Base-by-base conservation (phyloP, 225 moss, liverwort and hornwort species). In the Ulota crispa region DNA sequence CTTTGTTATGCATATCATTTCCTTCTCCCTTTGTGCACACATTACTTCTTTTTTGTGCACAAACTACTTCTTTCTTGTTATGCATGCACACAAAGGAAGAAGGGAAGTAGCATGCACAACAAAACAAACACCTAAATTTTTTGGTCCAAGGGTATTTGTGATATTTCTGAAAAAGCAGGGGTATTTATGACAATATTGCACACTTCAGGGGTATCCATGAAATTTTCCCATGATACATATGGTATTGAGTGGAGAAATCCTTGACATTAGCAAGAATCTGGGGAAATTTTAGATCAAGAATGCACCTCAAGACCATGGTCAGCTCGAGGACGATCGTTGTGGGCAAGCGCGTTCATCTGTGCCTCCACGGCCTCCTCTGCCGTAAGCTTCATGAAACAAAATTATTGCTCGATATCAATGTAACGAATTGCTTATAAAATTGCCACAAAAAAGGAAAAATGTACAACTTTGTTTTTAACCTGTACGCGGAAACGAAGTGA, bases 291-390 rank as follows among this genome's bases (percentile, higher is more conserved):
- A 41, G 41, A 62, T 23, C 59, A 27, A 75, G 80, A 50, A 73
- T 80, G 82, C 57, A 94, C 94, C 94, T 93, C 93, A 85, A 94
- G 91, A 61, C 94, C 94, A 82, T 94, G 94, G 78, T 94, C 94
- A 32, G 75, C 80, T 56, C 93, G 90, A 80, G 94, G 94, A 80
- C 79, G 66, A 82, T 94, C 87, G 56, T 92, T 94, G 7, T 68
- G 72, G 9, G 92, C 87, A 79, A 93, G 89, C 30, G 93, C 86
- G 70, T 81, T 90, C 94, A 93, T 93, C 73, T 94, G 94, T 30
- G 77, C 78, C 80, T 84, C 92, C 80, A 94, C 93, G 21, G 92
- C 91, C 82, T 89, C 90, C 82, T 88, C 82, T 78, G 90, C 75
- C 54, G 83, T 86, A 30, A 91, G 77, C 93, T 94, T 73, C 81